Evolutionary conservation across 192 early-diverging fungal genomes (phyloP).

Genomic region (Podila epigama): DNA sequence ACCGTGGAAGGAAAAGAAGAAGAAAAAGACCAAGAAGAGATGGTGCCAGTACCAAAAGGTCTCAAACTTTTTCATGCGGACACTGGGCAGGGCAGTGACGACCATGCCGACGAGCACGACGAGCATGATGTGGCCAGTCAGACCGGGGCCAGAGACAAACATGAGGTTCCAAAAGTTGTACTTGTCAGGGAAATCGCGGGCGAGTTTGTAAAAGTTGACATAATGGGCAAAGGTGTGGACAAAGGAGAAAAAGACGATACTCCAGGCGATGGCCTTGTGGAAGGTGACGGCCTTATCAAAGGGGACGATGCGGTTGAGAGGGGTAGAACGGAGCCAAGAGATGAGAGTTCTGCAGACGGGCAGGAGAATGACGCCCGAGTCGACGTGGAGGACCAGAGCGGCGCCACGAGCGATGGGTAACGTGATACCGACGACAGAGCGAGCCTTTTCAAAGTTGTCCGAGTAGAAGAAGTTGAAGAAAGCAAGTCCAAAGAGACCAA

Average conservation of each 20-base stretch:
- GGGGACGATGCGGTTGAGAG: constrained; percentile 66
- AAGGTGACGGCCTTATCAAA: constrained; percentile 80
- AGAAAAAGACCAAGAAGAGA: constrained; percentile 71
- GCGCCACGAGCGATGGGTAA: constrained; percentile 67
- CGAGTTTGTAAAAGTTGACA: constrained; percentile 57
- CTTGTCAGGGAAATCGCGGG: constrained; percentile 17
- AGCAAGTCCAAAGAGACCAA: constrained; percentile 62
- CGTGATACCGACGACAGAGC: constrained; percentile 57
- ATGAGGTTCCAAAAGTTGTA: constrained; percentile 46
- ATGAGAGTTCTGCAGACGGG: constrained; percentile 84
- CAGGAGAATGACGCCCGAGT: constrained; percentile 75
- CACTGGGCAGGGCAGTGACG: constrained; percentile 58
- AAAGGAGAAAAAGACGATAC: constrained; percentile 68
- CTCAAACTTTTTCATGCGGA: constrained; percentile 72
- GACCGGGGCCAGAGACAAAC: constrained; percentile 59
- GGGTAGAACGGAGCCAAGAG: constrained; percentile 58
- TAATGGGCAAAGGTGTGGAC: constrained; percentile 70
- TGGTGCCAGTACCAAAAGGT: constrained; percentile 85
- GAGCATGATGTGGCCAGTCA: constrained; percentile 76
- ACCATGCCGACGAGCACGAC: constrained; percentile 66
- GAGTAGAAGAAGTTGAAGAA: constrained; percentile 69
- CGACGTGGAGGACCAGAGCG: constrained; percentile 75
- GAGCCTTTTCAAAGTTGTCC: constrained; percentile 59
- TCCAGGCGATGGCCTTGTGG: constrained; percentile 76
- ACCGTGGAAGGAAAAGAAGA: constrained; percentile 74